A percentile compares a stretch with the other conserved stretches of the same genome.
phyloP scores from a whole-genome alignment of 352 stramenopile genomes.

The Globisporangium polare region DNA sequence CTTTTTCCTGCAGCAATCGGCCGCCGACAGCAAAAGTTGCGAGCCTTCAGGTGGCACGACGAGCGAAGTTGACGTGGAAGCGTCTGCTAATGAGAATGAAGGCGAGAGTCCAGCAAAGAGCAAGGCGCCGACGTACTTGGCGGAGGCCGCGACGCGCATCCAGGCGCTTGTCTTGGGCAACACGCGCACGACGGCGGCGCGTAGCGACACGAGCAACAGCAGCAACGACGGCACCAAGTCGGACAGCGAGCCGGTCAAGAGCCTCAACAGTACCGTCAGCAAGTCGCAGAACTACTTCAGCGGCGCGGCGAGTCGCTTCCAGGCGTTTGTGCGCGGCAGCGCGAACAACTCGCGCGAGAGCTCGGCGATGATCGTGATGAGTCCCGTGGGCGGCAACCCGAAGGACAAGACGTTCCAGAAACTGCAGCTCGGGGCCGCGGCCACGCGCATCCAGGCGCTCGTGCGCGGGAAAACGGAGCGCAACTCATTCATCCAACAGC shows the following conservation, averaged over 20 bases:
- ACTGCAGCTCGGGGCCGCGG: slow-evolving; percentile 32
- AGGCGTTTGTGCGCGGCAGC: slow-evolving; percentile 30
- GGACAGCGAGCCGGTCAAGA: slow-evolving; percentile 10
- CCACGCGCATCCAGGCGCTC: slow-evolving; percentile 67
- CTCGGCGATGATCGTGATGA: background rate
- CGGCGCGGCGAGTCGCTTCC: slow-evolving; percentile 31
- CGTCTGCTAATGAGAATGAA: background rate
- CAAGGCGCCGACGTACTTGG: slow-evolving; percentile 22
- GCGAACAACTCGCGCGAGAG: background rate
- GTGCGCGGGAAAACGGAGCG: slow-evolving; percentile 57
- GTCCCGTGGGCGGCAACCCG: background rate
- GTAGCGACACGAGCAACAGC: slow-evolving; percentile 18
- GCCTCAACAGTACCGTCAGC: slow-evolving; percentile 9
- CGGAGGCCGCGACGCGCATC: slow-evolving; percentile 31
- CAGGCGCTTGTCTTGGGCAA: slow-evolving; percentile 28
- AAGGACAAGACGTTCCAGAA: slow-evolving; percentile 4
- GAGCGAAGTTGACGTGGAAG: background rate
- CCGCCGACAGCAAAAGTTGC: background rate
- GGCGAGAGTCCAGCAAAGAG: slow-evolving; percentile 2
- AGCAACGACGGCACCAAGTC: slow-evolving; percentile 16
- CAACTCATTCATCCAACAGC: slow-evolving; percentile 38
- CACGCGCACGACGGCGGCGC: slow-evolving; percentile 8
- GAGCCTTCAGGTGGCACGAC: background rate
- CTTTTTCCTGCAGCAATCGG: slow-evolving; percentile 31
- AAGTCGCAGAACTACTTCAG: slow-evolving; percentile 32